These are phyloP conservation scores for Auricularia sp. DNA, from an alignment of 768 basidiomycete genomes.

Conservation along the genomic window DNA sequence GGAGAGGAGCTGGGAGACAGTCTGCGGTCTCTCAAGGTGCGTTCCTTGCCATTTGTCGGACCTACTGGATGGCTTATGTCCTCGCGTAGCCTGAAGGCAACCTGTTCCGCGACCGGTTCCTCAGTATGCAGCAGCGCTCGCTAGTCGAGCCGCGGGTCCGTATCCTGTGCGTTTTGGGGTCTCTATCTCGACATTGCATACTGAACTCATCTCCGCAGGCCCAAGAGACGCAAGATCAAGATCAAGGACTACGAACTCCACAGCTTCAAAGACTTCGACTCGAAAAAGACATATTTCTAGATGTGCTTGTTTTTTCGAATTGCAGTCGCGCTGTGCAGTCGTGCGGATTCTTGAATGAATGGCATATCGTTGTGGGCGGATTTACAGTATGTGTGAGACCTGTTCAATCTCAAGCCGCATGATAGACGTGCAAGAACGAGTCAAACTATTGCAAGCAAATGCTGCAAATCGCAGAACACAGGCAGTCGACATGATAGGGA, in stretches of 20 bases:
- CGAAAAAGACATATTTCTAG: background rate
- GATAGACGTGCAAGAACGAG: too few species aligned
- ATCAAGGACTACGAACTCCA: conserved; percentile 1
- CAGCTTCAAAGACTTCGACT: background rate
- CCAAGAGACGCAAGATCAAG: background rate
- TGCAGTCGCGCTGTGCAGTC: too few species aligned
- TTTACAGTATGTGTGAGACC: too few species aligned
- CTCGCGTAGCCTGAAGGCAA: conserved; percentile 77
- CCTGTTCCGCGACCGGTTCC: conserved; percentile 79
- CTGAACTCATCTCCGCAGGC: background rate
- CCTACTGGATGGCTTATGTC: background rate
- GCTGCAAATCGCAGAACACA: too few species aligned
- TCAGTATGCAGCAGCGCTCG: conserved; percentile 79
- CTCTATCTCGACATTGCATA: background rate
- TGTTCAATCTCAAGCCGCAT: too few species aligned
- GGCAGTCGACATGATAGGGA: too few species aligned
- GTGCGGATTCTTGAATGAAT: background rate
- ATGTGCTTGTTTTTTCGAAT: too few species aligned
- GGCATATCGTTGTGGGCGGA: too few species aligned
- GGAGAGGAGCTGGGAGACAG: conserved; percentile 86
- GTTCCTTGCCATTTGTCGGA: conserved; percentile 14
- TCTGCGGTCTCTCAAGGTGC: conserved; percentile 71
- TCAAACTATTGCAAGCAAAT: too few species aligned
- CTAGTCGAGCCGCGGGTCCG: conserved; percentile 79
- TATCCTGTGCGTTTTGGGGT: conserved; percentile 47